Percentiles rank a stretch among this genome's conserved stretches.
Conservation (phyloP, 2,329 filamentous ascomycete species). For the Calonectria pauciramosa region DNA sequence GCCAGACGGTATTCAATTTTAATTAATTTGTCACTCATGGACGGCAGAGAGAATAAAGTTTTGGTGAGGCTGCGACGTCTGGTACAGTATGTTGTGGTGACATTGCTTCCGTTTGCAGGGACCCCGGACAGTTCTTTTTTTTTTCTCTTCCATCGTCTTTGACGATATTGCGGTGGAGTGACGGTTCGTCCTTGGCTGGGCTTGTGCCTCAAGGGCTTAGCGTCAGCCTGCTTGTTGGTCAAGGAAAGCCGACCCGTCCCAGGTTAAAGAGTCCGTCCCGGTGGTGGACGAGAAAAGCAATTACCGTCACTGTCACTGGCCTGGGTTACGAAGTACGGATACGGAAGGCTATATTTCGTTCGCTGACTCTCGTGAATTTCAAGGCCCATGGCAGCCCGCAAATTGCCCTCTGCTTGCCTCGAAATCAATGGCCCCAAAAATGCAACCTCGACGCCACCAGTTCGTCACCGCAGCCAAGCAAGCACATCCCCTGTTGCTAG, state of each 20-base stretch:
- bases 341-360: background rate
- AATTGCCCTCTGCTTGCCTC: background rate
- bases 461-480: slow-evolving; percentile 12
- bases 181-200: background rate
- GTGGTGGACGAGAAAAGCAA: background rate
- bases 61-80: background rate
- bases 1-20: background rate
- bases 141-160: background rate
- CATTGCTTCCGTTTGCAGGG: slow-evolving; percentile 9
- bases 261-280: background rate
- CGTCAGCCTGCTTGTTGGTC: background rate
- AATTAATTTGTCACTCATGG: background rate
- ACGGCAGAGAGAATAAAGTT: slow-evolving; percentile 11
- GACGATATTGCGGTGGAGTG: slow-evolving; percentile 27
- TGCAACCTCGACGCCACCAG: slow-evolving; percentile 19
- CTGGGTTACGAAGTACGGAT: background rate
- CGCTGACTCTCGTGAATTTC: background rate
- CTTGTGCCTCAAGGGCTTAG: background rate
- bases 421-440: background rate
- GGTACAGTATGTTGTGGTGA: background rate
- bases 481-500: background rate
- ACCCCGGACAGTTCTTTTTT: background rate
- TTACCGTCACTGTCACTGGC: background rate
- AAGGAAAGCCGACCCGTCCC: background rate
- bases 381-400: background rate